Conservation (phyloP, 2,329 filamentous ascomycete species). For the Fusarium globosum region DNA sequence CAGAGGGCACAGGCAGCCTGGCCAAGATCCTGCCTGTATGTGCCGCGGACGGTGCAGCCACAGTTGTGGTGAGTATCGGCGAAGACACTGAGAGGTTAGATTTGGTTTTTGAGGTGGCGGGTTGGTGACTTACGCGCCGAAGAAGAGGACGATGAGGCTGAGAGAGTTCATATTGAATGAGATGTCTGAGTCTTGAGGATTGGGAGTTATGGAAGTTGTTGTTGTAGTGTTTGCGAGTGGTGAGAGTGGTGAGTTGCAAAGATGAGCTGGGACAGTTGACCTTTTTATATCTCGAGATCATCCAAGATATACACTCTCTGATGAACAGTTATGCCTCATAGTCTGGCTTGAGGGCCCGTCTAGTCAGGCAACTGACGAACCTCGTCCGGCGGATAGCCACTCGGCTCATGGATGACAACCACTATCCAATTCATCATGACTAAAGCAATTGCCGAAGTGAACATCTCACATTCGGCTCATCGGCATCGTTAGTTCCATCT, state of each 20-base stretch:
- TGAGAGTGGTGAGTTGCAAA: not conserved
- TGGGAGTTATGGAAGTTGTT: not conserved
- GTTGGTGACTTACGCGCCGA: not conserved
- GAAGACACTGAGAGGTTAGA: not conserved
- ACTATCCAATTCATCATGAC: not conserved
- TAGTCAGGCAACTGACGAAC: not conserved
- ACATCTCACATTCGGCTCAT: not conserved
- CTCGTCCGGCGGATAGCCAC: not conserved
- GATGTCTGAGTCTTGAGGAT: not conserved
- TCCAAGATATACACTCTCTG: not conserved
- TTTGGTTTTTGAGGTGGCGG: accelerated
- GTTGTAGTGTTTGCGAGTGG: not conserved
- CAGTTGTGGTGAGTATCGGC: conserved; percentile 21
- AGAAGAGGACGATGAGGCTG: not conserved
- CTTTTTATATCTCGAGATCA: not conserved
- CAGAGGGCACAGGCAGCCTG: conserved; percentile 20
- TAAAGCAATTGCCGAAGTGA: not conserved
- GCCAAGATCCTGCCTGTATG: conserved; percentile 6
- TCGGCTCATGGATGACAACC: not conserved
- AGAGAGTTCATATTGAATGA: not conserved
- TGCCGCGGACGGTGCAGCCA: conserved; percentile 21
- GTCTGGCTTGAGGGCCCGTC: too few relatives aligned
- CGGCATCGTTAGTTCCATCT: not conserved
- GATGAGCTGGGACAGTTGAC: not conserved
- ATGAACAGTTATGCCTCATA: accelerated